Evolutionary conservation across 169 alveolate species (phyloP).

Genomic region (Prorocentrum cordatum): DNA sequence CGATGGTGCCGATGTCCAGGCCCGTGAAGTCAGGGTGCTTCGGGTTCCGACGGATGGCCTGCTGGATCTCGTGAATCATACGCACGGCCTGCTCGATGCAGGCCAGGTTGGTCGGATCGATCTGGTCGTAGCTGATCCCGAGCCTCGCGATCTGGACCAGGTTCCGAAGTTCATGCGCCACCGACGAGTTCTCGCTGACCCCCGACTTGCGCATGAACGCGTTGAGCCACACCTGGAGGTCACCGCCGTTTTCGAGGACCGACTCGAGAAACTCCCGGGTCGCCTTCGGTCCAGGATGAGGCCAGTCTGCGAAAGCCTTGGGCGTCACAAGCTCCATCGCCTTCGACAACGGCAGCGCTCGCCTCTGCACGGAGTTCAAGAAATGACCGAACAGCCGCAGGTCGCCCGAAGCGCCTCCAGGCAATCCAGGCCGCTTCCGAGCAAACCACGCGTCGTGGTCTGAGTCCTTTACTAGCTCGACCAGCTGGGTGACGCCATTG

Average conservation of each 20-base stretch:
- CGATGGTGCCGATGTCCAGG: conserved; percentile 4
- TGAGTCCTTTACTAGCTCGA: too few relatives aligned
- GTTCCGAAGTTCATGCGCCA: background rate
- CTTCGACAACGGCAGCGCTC: too few relatives aligned
- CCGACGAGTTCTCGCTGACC: background rate
- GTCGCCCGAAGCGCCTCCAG: conserved; percentile 18
- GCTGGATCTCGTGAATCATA: background rate
- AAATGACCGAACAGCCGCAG: background rate
- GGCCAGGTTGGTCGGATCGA: background rate
- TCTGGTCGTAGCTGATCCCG: conserved; percentile 2
- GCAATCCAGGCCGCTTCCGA: conserved; percentile 1
- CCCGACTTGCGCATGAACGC: background rate
- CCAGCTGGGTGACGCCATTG: too few relatives aligned
- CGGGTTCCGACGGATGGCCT: background rate
- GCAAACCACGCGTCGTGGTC: conserved; percentile 1
- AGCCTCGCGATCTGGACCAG: background rate
- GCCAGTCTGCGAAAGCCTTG: background rate
- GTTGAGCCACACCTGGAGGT: background rate
- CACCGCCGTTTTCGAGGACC: background rate
- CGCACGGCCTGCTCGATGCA: background rate
- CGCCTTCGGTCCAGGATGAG: conserved; percentile 19
- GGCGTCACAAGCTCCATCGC: too few relatives aligned
- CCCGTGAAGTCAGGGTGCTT: conserved; percentile 13
- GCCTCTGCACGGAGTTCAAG: too few relatives aligned
- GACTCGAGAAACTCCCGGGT: background rate